A percentile compares a stretch with the other conserved stretches of the same genome.
Evolutionary conservation across 1,139 yeast genomes (phyloP).

Genomic region (Yamadazyma trypodendri): DNA sequence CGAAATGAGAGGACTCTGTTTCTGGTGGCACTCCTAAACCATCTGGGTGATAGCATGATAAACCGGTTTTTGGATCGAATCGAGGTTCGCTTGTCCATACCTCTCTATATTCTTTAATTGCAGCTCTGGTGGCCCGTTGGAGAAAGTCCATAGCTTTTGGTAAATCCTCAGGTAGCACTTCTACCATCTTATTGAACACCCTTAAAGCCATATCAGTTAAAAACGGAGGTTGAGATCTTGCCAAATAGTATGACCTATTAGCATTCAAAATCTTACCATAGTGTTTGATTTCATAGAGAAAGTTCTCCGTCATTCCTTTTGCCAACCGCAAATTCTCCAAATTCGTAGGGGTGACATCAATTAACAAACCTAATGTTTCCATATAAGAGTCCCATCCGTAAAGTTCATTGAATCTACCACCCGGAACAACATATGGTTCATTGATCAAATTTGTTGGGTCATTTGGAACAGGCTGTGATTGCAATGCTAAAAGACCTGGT

Average conservation of each 20-base stretch:
- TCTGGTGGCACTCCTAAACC: conserved; percentile 96
- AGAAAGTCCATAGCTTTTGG: conserved; percentile 57
- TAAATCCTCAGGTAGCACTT: conserved; percentile 33
- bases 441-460: conserved; percentile 57
- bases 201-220: conserved; percentile 87
- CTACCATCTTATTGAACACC: conserved; percentile 60
- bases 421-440: conserved; percentile 92
- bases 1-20: conserved; percentile 89
- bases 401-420: conserved; percentile 93
- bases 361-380: conserved; percentile 80
- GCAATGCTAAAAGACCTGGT: conserved; percentile 87
- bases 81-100: conserved; percentile 84
- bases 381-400: conserved; percentile 99
- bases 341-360: conserved; percentile 56
- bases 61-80: conserved; percentile 69
- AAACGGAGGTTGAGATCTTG: conserved; percentile 98
- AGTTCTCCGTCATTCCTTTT: conserved; percentile 89
- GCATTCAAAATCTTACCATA: conserved; percentile 95
- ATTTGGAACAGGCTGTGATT: conserved; percentile 54
- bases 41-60: conserved; percentile 88
- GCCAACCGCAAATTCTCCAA: conserved; percentile 53
- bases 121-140: conserved; percentile 65
- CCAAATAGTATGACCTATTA: conserved; percentile 85
- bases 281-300: conserved; percentile 83
- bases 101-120: conserved; percentile 79